These are phyloP conservation scores for Corchorus capsularis DNA, from an alignment of 345 rosid genomes.

Conservation along the genomic window DNA sequence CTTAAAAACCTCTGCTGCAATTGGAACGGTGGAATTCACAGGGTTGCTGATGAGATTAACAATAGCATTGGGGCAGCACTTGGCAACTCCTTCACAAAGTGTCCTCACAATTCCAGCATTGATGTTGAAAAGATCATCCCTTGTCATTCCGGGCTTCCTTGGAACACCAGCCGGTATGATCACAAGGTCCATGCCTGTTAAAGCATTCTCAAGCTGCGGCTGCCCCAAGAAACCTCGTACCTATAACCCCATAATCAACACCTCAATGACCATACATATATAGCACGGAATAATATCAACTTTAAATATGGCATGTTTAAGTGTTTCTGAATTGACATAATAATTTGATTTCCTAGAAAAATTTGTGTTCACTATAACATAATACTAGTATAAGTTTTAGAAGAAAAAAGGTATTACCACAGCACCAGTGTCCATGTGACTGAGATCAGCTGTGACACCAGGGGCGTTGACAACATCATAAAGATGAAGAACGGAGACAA, in stretches of 20 bases:
- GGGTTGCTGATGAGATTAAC: conserved; percentile 90
- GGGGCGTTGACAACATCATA: conserved; percentile 82
- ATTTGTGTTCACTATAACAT: background rate
- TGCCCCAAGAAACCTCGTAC: conserved; percentile 85
- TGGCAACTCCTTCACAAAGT: conserved; percentile 72
- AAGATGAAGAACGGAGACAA: conserved; percentile 81
- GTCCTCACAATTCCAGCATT: conserved; percentile 91
- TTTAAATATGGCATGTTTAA: too few species aligned
- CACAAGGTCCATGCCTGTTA: conserved; percentile 83
- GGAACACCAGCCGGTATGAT: conserved; percentile 90
- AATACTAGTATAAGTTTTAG: background rate
- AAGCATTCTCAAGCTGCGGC: conserved; percentile 71
- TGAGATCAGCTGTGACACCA: conserved; percentile 86
- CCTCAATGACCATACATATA: background rate
- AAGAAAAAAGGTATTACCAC: conserved; percentile 49
- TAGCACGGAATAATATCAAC: too few species aligned
- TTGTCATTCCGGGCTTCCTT: conserved; percentile 88
- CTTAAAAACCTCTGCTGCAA: conserved; percentile 88
- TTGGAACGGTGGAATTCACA: conserved; percentile 83
- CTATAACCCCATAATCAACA: conserved; percentile 29
- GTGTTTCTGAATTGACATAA: background rate
- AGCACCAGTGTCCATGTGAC: conserved; percentile 90
- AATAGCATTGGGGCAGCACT: conserved; percentile 69
- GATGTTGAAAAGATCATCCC: conserved; percentile 86
- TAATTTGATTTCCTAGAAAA: background rate